These are phyloP conservation scores for Fusarium avenaceum DNA, from an alignment of 2,329 filamentous ascomycete species.

Conservation along the genomic window DNA sequence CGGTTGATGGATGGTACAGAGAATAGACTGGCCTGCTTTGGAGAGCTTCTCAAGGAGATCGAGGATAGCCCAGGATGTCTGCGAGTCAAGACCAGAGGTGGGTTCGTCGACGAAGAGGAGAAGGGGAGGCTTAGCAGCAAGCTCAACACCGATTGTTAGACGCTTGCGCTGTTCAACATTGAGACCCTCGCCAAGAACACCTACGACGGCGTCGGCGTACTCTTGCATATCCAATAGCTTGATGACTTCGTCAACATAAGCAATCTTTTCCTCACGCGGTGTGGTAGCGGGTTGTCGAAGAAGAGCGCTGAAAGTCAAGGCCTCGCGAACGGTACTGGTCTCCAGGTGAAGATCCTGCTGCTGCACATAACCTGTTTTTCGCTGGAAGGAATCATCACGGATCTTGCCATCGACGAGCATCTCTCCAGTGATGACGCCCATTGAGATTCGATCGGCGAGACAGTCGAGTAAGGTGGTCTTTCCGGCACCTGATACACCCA, in stretches of 20 bases:
- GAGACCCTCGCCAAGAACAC: constrained; percentile 59
- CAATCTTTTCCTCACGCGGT: constrained; percentile 62
- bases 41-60: constrained; percentile 77
- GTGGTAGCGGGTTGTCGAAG: constrained; percentile 61
- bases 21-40: constrained; percentile 62
- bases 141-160: constrained; percentile 64
- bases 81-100: constrained; percentile 67
- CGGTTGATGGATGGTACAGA: constrained; percentile 68
- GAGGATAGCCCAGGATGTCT: constrained; percentile 79
- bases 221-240: constrained; percentile 68
- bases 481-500: constrained; percentile 65
- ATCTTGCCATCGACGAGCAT: constrained; percentile 78
- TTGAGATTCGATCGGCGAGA: constrained; percentile 77
- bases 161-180: constrained; percentile 66
- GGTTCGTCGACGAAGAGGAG: constrained; percentile 69
- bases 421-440: constrained; percentile 78
- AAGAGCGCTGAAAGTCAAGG: constrained; percentile 58
- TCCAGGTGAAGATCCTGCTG: constrained; percentile 69
- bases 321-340: constrained; percentile 62
- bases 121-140: constrained; percentile 60
- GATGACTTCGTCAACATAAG: constrained; percentile 67
- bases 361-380: constrained; percentile 79
- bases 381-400: constrained; percentile 76
- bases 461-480: constrained; percentile 77
- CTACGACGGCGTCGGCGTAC: constrained; percentile 68